These are phyloP conservation scores for Leishmania amazonensis DNA, from an alignment of 208 protist species.

Conservation along the genomic window DNA sequence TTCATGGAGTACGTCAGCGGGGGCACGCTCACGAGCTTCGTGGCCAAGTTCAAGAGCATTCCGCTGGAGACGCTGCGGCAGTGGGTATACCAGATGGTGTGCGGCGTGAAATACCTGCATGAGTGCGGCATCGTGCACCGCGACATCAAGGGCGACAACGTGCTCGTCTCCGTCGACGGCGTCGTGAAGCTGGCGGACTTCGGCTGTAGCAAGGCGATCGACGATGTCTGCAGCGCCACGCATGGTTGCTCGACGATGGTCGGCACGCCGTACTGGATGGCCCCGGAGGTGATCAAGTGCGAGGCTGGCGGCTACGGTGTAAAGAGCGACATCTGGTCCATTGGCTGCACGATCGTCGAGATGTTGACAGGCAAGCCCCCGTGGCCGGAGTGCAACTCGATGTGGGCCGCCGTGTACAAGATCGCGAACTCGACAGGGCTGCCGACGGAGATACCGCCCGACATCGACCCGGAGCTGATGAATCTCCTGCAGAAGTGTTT, in stretches of 20 bases:
- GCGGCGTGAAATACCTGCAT: slow-evolving; percentile 90
- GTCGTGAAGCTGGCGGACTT: slow-evolving; percentile 93
- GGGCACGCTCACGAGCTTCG: slow-evolving; percentile 73
- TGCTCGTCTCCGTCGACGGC: slow-evolving; percentile 85
- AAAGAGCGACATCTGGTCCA: slow-evolving; percentile 95
- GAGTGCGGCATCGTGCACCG: slow-evolving; percentile 89
- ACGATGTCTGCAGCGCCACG: slow-evolving; percentile 81
- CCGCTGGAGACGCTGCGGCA: slow-evolving; percentile 74
- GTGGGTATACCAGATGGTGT: slow-evolving; percentile 92
- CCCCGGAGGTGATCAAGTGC: slow-evolving; percentile 91
- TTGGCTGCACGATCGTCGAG: slow-evolving; percentile 94
- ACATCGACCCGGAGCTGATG: slow-evolving; percentile 78
- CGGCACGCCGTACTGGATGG: slow-evolving; percentile 94
- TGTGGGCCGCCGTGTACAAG: slow-evolving; percentile 89
- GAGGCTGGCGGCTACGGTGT: slow-evolving; percentile 89
- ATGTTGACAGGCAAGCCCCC: slow-evolving; percentile 93
- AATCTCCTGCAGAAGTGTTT: slow-evolving; percentile 79
- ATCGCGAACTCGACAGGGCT: slow-evolving; percentile 85
- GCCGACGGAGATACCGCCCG: slow-evolving; percentile 81
- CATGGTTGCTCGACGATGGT: slow-evolving; percentile 83
- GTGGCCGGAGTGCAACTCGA: slow-evolving; percentile 90
- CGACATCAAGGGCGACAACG: slow-evolving; percentile 93
- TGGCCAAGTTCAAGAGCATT: slow-evolving; percentile 82
- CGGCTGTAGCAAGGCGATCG: slow-evolving; percentile 89
- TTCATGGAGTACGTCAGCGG: slow-evolving; percentile 94